Evolutionary conservation across 1,139 yeast genomes (phyloP).

Genomic region (Suhomyces choctaworum): DNA sequence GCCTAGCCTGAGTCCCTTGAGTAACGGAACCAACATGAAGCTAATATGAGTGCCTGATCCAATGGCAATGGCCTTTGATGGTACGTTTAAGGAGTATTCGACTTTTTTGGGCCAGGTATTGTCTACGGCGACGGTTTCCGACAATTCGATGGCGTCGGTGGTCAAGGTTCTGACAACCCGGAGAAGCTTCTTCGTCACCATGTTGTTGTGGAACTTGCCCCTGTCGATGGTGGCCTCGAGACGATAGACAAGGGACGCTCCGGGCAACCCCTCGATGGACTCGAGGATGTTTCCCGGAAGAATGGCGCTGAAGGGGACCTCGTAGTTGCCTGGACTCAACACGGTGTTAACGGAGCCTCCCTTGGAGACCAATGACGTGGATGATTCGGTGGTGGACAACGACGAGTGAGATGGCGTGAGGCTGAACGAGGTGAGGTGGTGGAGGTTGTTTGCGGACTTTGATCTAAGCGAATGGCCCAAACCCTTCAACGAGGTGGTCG

Average conservation of each 20-base stretch:
- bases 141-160: conserved; percentile 81
- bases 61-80: conserved; percentile 85
- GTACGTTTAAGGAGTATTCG: conserved; percentile 84
- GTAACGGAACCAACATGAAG: conserved; percentile 72
- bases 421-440: conserved; percentile 23
- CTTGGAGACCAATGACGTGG: conserved; percentile 20
- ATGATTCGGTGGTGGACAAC: conserved; percentile 10
- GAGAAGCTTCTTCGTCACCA: conserved; percentile 69
- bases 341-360: conserved; percentile 21
- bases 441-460: conserved; percentile 33
- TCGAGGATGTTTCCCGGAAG: conserved; percentile 86
- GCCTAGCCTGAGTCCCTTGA: conserved; percentile 80
- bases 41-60: conserved; percentile 77
- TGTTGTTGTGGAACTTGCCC: conserved; percentile 68
- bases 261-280: conserved; percentile 87
- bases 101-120: conserved; percentile 96
- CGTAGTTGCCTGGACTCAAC: conserved; percentile 77
- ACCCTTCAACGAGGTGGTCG: conserved; percentile 36
- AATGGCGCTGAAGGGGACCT: conserved; percentile 83
- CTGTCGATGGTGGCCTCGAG: conserved; percentile 81
- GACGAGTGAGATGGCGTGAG: conserved; percentile 15
- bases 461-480: conserved; percentile 33
- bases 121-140: conserved; percentile 92
- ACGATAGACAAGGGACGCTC: conserved; percentile 76
- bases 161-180: conserved; percentile 88